phyloP scores from a whole-genome alignment of 108 stramenopile genomes.

The Skeletonema potamos region DNA sequence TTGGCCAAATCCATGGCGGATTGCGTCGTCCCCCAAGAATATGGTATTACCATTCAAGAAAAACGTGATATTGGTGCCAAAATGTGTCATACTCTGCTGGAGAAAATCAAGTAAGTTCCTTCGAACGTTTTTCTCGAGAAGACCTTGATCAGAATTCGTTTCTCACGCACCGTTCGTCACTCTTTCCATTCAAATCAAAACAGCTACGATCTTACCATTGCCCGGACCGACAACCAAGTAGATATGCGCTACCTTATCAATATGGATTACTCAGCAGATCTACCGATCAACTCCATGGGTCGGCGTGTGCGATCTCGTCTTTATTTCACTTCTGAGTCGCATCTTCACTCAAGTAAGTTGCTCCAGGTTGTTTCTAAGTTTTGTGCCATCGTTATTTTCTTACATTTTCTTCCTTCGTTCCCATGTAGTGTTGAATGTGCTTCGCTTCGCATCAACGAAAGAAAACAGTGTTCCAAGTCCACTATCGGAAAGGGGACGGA shows the following conservation, averaged over 20 bases:
- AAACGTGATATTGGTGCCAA: constrained; percentile 88
- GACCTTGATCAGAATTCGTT: too few species aligned
- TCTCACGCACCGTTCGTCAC: not conserved
- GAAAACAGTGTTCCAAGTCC: constrained; percentile 44
- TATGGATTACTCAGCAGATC: constrained; percentile 88
- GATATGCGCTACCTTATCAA: constrained; percentile 96
- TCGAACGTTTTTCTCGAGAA: not conserved
- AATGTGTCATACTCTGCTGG: constrained; percentile 90
- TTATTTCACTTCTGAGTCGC: constrained; percentile 96
- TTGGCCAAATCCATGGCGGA: constrained; percentile 92
- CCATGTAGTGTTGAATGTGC: constrained; percentile 70
- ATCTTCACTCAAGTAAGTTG: constrained; percentile 71
- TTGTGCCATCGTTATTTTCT: not conserved
- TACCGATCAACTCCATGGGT: constrained; percentile 95
- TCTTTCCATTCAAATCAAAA: not conserved
- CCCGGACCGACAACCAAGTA: constrained; percentile 82
- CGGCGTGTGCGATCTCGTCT: constrained; percentile 95
- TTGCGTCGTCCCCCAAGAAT: constrained; percentile 97
- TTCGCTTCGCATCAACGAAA: constrained; percentile 77
- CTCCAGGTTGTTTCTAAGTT: not conserved
- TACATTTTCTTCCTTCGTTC: not conserved
- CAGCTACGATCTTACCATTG: constrained; percentile 82
- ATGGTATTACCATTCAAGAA: constrained; percentile 86
- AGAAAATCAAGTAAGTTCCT: constrained; percentile 87
- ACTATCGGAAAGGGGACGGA: constrained; percentile 55